These are phyloP conservation scores for Viola pubescens DNA, from an alignment of 441 rosid genomes.

Conservation along the genomic window DNA sequence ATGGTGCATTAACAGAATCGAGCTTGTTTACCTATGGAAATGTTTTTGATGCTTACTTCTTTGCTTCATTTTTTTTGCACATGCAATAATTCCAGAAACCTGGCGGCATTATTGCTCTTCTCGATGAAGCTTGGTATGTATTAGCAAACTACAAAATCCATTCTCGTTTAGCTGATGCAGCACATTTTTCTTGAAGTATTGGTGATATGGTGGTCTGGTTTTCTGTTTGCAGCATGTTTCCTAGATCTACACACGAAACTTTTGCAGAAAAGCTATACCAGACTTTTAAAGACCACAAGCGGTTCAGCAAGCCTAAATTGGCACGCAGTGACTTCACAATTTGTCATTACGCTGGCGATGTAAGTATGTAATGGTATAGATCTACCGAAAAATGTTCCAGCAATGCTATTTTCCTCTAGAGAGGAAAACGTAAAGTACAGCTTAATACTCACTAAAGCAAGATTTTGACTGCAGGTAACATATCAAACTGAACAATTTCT, in stretches of 20 bases:
- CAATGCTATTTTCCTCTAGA: slow-evolving; percentile 4
- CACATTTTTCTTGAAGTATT: slow-evolving; percentile 8
- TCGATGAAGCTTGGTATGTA: slow-evolving; percentile 96
- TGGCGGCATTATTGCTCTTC: slow-evolving; percentile 94
- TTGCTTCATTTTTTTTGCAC: too few species aligned
- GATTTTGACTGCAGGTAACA: slow-evolving; percentile 52
- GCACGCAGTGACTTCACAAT: slow-evolving; percentile 85
- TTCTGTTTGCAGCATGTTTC: slow-evolving; percentile 72
- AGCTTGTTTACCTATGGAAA: too few species aligned
- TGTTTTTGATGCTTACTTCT: too few species aligned
- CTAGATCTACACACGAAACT: slow-evolving; percentile 92
- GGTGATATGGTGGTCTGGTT: slow-evolving; percentile 15
- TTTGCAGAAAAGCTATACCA: slow-evolving; percentile 93
- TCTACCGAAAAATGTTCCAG: slow-evolving; percentile 4
- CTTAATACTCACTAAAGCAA: slow-evolving; percentile 5
- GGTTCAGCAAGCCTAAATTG: slow-evolving; percentile 92
- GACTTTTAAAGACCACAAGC: slow-evolving; percentile 82
- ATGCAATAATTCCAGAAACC: slow-evolving; percentile 64
- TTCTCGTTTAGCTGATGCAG: slow-evolving; percentile 3
- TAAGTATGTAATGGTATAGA: slow-evolving; percentile 33
- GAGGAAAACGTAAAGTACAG: slow-evolving; percentile 9
- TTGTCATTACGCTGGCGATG: slow-evolving; percentile 96
- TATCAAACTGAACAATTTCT: slow-evolving; percentile 88
- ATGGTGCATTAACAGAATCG: too few species aligned
- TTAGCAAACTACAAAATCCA: neutral